Conservation (phyloP, 2,329 filamentous ascomycete genomes). For the Pseudogymnoascus sp. region DNA sequence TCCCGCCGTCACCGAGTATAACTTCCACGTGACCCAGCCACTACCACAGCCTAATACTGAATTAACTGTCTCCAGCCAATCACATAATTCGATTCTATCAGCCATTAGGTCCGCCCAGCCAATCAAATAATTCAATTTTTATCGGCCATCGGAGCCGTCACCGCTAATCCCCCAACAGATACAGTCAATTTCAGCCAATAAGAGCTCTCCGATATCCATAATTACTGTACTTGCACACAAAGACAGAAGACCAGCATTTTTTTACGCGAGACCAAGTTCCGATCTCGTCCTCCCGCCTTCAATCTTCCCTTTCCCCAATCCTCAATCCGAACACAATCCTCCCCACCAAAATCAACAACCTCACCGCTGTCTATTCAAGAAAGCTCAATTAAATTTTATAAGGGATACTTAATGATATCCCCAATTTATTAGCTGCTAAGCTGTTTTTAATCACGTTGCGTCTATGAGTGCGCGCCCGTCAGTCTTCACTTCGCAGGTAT, state of each 20-base stretch:
- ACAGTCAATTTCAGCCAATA: neutral
- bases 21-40: no score
- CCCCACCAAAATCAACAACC: neutral
- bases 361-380: neutral
- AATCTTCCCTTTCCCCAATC: conserved; percentile 1
- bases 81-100: neutral
- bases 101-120: neutral
- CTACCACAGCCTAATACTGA: neutral
- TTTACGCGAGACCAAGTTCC: conserved; percentile 2
- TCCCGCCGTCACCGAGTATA: no score
- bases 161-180: neutral
- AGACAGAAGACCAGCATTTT: conserved; percentile 4
- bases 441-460: conserved; percentile 17
- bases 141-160: neutral
- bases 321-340: conserved; percentile 1
- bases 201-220: neutral
- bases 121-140: neutral
- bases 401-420: conserved; percentile 4
- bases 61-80: neutral
- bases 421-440: conserved; percentile 3
- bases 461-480: conserved; percentile 77
- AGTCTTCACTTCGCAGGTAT: conserved; percentile 81
- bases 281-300: conserved; percentile 2
- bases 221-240: neutral
- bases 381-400: neutral